Evolutionary conservation across 2,329 filamentous ascomycete species (phyloP), one percentile per base, ranked within the genome.

Genomic region (Fusarium sp.): DNA sequence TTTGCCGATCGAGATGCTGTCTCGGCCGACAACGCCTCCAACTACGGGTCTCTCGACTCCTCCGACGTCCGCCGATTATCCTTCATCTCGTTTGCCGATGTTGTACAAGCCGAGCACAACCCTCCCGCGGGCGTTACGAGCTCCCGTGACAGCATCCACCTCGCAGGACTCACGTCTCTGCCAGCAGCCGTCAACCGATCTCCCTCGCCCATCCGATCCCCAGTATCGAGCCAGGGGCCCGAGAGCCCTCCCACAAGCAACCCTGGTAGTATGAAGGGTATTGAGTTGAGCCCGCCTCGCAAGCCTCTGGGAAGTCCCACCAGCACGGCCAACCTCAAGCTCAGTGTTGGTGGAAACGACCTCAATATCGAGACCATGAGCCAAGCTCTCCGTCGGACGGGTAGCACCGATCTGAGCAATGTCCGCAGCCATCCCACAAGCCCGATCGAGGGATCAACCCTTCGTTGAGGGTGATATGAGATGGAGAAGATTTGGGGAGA

Each of bases 61-160:
- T 88, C 90, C 56, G 95, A 98, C 78, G 90, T 97, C 20, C 92
- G 94, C 54, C 91, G 96, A 25, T 85, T 98, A 71, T 97, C 94
- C 81, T 98, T 98, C 85, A 97, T 98, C 80, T 98, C 95, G 9
- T 98, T 98, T 83, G 95, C 96, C 70, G 96, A 98, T 79, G 95
- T 98, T 11, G 95, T 98, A 45, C 95, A 97, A 81, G 90, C 92
- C 37, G 94, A 97, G 81, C 94, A 96, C 78, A 90, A 90, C 33
- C 89, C 91, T 68, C 85, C 86, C 37, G 85, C 86, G 20, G 83
- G 81, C 43, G 82, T 81, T 63, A 81, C 84, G 40, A 87, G 89
- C 56, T 91, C 88, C 75, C 87, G 92, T 73, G 93, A 96, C 69
- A 92, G 91, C 65, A 87, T 94, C 66, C 91, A 95, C 80, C 84